Evolutionary conservation across 2,329 filamentous ascomycete genomes (phyloP), one percentile per base, ranked within the genome.

Genomic region (Chaetomiaceae sp.): DNA sequence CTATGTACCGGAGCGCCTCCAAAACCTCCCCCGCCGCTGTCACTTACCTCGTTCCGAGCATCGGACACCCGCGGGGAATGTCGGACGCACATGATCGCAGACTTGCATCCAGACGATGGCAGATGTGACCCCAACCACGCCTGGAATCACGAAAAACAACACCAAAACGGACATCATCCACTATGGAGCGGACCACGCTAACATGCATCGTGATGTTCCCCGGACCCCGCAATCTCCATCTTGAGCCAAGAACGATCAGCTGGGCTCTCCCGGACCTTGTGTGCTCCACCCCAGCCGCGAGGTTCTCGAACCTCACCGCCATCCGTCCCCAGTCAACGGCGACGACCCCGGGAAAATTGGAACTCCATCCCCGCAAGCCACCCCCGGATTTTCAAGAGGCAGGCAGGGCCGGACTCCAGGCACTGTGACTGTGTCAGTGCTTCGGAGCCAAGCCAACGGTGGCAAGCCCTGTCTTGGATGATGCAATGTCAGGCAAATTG

Each of bases 1-100:
- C 45, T 54, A 54, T 51, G 30, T 13, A 21, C 43, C 51, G 41
- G 25, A 14, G 16, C 14, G 34, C 11, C 27, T 32, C 34, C 20
- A 18, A 11, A 21, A 7, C 6, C 11, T 40, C 25, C 30, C 18
- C 36, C 43, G 32, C 44, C 48, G 18, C 5, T 27, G 18, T 42
- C 11, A 25, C 25, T 33, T 16, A 21, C 44, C 49, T 54, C 33
- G 34, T 53, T 51, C 52, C 57, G 54, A 54, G 30, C 33, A 43
- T 50, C 52, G 46, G 37, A 37, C 56, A 13, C 23, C n/a, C 13
- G 36, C 48, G 53, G 57, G 25, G 40, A 25, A 55, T 46, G 11
- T 48, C 54, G 54, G 52, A 32, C 34, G 48, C 54, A 54, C 32
- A 54, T 56, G 51, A 51, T 27, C 20, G 40, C 38, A 3, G 20